These are phyloP conservation scores for Lactifluus echinatus DNA, from an alignment of 768 basidiomycete genomes.

Conservation along the genomic window DNA sequence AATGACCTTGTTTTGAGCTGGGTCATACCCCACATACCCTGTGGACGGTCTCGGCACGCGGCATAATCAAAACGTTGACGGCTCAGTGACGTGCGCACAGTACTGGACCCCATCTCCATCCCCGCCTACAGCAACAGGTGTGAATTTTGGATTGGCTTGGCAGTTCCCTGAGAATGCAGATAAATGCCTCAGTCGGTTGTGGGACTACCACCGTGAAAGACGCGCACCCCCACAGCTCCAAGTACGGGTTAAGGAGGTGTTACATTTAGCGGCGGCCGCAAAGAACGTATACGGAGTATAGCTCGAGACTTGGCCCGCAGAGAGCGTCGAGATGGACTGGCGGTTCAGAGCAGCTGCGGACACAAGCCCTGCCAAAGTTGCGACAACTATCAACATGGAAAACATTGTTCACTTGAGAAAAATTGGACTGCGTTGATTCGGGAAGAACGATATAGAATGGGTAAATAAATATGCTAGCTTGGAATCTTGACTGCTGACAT, in stretches of 20 bases:
- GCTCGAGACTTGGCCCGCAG: slow-evolving; percentile 28
- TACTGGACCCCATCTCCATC: background rate
- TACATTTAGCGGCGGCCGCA: background rate
- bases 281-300: slow-evolving; percentile 31
- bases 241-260: no score
- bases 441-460: no score
- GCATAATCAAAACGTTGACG: background rate
- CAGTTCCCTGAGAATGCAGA: background rate
- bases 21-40: slow-evolving; percentile 43
- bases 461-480: no score
- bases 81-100: background rate
- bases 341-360: background rate
- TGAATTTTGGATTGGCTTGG: background rate
- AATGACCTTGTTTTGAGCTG: slow-evolving; percentile 38
- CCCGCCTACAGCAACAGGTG: background rate
- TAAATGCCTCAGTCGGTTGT: background rate
- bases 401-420: background rate
- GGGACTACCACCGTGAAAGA: no score
- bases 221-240: background rate
- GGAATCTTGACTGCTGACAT: no score
- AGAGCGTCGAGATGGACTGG: background rate
- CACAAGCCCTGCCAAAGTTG: background rate
- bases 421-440: no score
- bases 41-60: background rate
- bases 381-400: background rate